A percentile compares a stretch with the other conserved stretches of the same genome.
Evolutionary conservation across 371 early-diverging fungal genomes (phyloP).

Genomic region (Circinella umbellata): DNA sequence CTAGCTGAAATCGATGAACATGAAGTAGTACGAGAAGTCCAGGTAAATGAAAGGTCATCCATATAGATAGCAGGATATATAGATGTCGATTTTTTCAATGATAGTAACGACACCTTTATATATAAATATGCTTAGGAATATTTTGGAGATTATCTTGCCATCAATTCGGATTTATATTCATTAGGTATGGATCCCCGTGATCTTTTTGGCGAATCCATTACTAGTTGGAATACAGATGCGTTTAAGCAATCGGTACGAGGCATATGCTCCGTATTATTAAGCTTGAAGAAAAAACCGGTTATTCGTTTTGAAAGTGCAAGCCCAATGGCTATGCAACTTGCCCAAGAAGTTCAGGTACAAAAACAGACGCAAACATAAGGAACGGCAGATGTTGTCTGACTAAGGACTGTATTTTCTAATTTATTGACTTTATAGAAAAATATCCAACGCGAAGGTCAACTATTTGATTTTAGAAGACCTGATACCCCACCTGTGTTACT

Average conservation of each 20-base stretch:
- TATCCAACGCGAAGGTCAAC: constrained; percentile 79
- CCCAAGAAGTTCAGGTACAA: constrained; percentile 76
- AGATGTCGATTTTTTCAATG: not conserved
- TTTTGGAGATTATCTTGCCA: constrained; percentile 90
- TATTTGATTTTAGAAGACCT: constrained; percentile 82
- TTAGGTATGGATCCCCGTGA: constrained; percentile 72
- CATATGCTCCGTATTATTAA: constrained; percentile 74
- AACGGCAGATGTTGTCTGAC: too few relatives aligned
- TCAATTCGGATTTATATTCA: constrained; percentile 84
- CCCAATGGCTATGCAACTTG: constrained; percentile 81
- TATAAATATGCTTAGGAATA: constrained; percentile 66
- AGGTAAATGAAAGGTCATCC: constrained; percentile 48
- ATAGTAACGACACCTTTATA: not conserved
- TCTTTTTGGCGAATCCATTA: constrained; percentile 71
- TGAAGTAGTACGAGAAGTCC: constrained; percentile 93
- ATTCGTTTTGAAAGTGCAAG: constrained; percentile 88
- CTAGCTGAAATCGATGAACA: constrained; percentile 95
- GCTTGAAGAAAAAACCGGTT: constrained; percentile 88
- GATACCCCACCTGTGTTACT: constrained; percentile 90
- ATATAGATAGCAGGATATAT: not conserved
- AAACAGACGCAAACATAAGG: not conserved
- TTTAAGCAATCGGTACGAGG: constrained; percentile 83
- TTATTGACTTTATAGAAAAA: constrained; percentile 55
- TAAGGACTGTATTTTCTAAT: too few relatives aligned
- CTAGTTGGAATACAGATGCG: constrained; percentile 77